Evolutionary conservation across 2,329 filamentous ascomycete species (phyloP).

Genomic region (Taxawa tesnikishii): DNA sequence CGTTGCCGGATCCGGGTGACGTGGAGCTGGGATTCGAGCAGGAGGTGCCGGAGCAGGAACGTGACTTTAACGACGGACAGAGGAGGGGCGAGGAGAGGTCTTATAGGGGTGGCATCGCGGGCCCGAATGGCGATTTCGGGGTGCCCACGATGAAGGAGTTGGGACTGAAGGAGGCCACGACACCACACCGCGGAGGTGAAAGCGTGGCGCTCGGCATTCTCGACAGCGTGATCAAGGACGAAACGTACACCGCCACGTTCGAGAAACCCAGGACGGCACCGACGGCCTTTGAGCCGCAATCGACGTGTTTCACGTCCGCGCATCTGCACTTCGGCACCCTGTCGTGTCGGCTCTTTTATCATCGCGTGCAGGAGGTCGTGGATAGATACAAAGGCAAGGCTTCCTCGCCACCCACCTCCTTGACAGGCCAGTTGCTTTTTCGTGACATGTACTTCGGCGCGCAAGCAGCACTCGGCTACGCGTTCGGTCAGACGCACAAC

Average conservation of each 20-base stretch:
- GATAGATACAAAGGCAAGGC: conserved; percentile 45
- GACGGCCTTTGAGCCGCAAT: conserved; percentile 58
- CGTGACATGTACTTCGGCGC: conserved; percentile 77
- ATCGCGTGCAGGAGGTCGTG: conserved; percentile 53
- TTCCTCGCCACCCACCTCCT: conserved; percentile 49
- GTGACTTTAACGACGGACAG: conserved; percentile 49
- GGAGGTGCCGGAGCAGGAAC: conserved; percentile 34
- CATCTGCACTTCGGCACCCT: conserved; percentile 64
- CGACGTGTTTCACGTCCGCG: conserved; percentile 61
- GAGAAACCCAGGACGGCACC: conserved; percentile 66
- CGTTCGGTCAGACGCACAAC: conserved; percentile 51
- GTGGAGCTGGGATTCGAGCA: conserved; percentile 47
- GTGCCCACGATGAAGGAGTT: conserved; percentile 62
- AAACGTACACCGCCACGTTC: conserved; percentile 59
- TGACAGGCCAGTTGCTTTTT: conserved; percentile 63
- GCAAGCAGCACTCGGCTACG: conserved; percentile 53
- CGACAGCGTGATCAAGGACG: conserved; percentile 45
- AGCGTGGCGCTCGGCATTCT: conserved; percentile 48
- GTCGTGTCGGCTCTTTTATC: conserved; percentile 61
- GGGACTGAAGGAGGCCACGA: conserved; percentile 52
- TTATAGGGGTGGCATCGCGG: conserved; percentile 47
- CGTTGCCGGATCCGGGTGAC: conserved; percentile 53
- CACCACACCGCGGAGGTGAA: conserved; percentile 61
- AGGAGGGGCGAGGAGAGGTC: conserved; percentile 43
- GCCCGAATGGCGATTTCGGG: conserved; percentile 55